Conservation (phyloP, 2,329 filamentous ascomycete species). For the Podosphaera fusca region DNA sequence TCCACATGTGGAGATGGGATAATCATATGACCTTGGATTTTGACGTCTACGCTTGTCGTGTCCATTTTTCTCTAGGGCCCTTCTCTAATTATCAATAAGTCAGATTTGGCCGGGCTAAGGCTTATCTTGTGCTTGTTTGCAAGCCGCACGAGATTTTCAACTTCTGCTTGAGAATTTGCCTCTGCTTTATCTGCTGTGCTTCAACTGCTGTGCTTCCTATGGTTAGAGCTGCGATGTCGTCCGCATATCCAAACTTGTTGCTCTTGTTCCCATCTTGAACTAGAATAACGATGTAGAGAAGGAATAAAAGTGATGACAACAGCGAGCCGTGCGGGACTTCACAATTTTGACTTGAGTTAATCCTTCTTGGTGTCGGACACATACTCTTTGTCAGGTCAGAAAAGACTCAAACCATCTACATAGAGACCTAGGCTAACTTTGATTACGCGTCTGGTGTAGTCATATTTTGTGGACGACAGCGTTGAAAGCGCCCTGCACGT, state of each 20-base stretch:
- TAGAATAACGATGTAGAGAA: background rate
- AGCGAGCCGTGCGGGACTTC: background rate
- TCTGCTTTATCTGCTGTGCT: background rate
- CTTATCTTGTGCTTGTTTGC: background rate
- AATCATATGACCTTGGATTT: background rate
- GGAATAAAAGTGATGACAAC: background rate
- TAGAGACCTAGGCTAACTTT: background rate
- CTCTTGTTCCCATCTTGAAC: background rate
- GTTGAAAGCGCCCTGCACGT: background rate
- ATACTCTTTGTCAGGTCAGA: background rate
- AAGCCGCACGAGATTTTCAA: background rate
- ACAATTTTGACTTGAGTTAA: background rate
- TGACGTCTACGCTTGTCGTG: background rate
- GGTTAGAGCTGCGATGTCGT: background rate
- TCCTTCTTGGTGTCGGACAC: background rate
- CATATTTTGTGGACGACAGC: background rate
- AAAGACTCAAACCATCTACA: background rate
- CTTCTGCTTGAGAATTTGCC: background rate
- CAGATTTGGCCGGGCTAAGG: background rate
- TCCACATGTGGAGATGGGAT: background rate
- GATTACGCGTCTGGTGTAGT: background rate
- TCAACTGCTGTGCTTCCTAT: background rate
- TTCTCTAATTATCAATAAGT: background rate
- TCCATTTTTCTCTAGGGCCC: background rate
- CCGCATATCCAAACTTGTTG: background rate